These are phyloP conservation scores for Dactylellina haptotyla DNA, from an alignment of 2,329 filamentous ascomycete genomes.

Conservation along the genomic window DNA sequence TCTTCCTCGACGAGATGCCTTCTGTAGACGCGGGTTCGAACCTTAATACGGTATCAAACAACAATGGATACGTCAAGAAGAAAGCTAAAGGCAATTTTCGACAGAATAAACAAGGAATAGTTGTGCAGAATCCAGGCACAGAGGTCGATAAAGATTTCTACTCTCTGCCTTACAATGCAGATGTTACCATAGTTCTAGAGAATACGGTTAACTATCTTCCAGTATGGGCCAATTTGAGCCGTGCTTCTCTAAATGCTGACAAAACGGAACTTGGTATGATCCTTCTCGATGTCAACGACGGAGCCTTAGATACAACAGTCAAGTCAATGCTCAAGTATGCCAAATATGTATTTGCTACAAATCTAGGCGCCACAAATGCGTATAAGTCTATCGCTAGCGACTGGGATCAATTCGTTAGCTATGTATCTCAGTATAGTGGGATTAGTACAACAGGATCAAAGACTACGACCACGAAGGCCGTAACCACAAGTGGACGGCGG, in stretches of 20 bases:
- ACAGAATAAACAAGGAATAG: neutral
- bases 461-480: neutral
- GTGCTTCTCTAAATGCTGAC: neutral
- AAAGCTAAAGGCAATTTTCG: slow-evolving; percentile 23
- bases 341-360: slow-evolving; percentile 25
- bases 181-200: slow-evolving; percentile 43
- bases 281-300: slow-evolving; percentile 10
- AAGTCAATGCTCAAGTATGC: slow-evolving; percentile 27
- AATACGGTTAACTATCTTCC: slow-evolving; percentile 19
- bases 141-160: slow-evolving; percentile 26
- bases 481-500: neutral
- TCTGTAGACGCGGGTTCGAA: neutral
- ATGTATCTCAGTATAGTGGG: slow-evolving; percentile 8
- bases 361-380: neutral
- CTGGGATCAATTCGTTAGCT: slow-evolving; percentile 5
- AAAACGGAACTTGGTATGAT: slow-evolving; percentile 24
- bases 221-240: slow-evolving; percentile 12
- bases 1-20: slow-evolving; percentile 47
- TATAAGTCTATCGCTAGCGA: slow-evolving; percentile 18
- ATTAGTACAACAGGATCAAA: neutral
- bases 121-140: slow-evolving; percentile 45
- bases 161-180: neutral
- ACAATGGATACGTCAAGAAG: slow-evolving; percentile 29
- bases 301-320: neutral
- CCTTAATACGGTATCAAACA: slow-evolving; percentile 14